Conservation (phyloP, 2,329 filamentous ascomycete genomes). For the Aureobasidium uvarum region DNA sequence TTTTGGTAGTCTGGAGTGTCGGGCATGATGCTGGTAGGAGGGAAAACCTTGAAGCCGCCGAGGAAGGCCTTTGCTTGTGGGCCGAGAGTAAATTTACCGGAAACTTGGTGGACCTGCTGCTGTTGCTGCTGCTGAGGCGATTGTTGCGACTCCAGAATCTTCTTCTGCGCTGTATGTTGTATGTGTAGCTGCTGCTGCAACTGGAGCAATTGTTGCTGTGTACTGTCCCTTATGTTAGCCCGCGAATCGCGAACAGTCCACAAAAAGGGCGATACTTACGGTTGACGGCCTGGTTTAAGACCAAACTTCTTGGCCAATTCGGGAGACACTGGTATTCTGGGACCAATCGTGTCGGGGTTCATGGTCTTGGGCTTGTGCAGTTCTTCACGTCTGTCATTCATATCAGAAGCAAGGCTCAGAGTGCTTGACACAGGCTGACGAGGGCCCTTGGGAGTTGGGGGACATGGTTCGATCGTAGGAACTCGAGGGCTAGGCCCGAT, state of each 20-base stretch:
- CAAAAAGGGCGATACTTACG: slow-evolving; percentile 51
- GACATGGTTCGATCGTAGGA: neutral
- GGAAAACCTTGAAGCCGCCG: slow-evolving; percentile 27
- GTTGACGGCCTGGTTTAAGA: slow-evolving; percentile 73
- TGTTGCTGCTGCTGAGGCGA: neutral
- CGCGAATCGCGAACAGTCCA: neutral
- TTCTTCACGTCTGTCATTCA: neutral
- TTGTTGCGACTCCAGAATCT: no score
- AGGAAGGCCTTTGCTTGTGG: slow-evolving; percentile 33
- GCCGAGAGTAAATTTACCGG: slow-evolving; percentile 37
- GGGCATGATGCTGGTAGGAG: slow-evolving; percentile 21
- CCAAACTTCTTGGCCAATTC: slow-evolving; percentile 66
- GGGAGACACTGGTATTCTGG: slow-evolving; percentile 61
- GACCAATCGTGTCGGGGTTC: slow-evolving; percentile 53
- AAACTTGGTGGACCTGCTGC: slow-evolving; percentile 31
- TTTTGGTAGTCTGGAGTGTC: slow-evolving; percentile 27
- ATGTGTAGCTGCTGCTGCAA: slow-evolving; percentile 68
- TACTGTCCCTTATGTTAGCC: slow-evolving; percentile 30
- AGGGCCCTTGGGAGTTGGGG: neutral
- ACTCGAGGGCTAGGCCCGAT: neutral
- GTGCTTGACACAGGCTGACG: neutral
- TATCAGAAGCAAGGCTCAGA: neutral
- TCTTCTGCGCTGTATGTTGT: slow-evolving; percentile 45
- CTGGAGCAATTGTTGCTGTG: slow-evolving; percentile 48
- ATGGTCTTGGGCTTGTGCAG: slow-evolving; percentile 18